phyloP scores from a whole-genome alignment of 768 basidiomycete genomes.

The Podaxis sp. region DNA sequence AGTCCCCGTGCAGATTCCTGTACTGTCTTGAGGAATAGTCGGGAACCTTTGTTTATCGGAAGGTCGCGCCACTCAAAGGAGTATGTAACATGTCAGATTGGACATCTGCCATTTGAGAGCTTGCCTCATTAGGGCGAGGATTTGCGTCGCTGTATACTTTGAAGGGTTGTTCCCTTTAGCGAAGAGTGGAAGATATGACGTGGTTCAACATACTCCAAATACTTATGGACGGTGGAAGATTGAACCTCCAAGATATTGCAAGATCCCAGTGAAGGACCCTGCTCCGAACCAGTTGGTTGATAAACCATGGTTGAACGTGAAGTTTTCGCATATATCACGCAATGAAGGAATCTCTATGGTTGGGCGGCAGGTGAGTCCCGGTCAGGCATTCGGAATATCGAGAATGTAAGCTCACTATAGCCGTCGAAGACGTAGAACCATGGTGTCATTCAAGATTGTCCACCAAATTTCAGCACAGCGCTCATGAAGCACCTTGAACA shows the following conservation, averaged over 20 bases:
- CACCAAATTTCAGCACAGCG: constrained; percentile 22
- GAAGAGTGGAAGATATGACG: background rate
- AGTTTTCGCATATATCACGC: constrained; percentile 34
- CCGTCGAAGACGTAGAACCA: constrained; percentile 8
- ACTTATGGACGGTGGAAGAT: too few relatives aligned
- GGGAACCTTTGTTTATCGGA: background rate
- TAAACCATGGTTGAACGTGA: constrained; percentile 40
- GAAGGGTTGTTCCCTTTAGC: background rate
- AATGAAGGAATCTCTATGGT: constrained; percentile 18
- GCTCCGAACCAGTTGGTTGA: constrained; percentile 32
- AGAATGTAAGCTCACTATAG: background rate
- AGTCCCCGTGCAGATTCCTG: background rate
- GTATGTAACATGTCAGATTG: background rate
- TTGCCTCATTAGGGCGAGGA: background rate
- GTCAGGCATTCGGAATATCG: background rate
- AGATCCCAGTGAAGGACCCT: background rate
- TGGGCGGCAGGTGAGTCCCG: background rate
- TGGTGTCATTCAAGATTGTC: background rate
- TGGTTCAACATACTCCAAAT: background rate
- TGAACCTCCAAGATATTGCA: background rate
- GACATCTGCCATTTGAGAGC: background rate
- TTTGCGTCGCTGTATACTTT: background rate
- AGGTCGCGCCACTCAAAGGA: constrained; percentile 7
- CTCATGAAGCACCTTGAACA: constrained; percentile 28
- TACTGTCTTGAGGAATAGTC: background rate